Conservation (phyloP, 75 land plant species). For the Larix kaempferi region DNA sequence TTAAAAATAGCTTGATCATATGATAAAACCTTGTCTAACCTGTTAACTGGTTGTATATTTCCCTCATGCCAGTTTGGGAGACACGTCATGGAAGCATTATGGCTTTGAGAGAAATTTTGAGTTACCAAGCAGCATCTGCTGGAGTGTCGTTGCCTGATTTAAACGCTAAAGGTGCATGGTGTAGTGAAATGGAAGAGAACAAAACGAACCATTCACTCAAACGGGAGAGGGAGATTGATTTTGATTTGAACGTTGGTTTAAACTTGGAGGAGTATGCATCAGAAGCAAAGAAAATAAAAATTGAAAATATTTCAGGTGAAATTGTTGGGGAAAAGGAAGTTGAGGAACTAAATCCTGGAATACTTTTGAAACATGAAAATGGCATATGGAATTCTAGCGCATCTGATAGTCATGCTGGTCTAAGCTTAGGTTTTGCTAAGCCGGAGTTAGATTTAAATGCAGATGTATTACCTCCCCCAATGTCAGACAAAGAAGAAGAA, state of each 20-base stretch:
- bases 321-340: not conserved
- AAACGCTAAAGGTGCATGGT: constrained; percentile 21
- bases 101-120: constrained; percentile 97
- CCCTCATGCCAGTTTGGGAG: constrained; percentile 78
- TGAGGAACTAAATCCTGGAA: not conserved
- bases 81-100: constrained; percentile 96
- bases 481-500: constrained; percentile 8
- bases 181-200: constrained; percentile 17
- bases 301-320: constrained; percentile 20
- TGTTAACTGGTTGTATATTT: not conserved
- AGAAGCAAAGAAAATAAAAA: constrained; percentile 51
- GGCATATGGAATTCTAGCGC: constrained; percentile 3
- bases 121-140: constrained; percentile 82
- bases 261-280: constrained; percentile 42
- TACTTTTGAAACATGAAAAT: constrained; percentile 21
- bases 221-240: constrained; percentile 58
- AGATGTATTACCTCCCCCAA: constrained; percentile 10
- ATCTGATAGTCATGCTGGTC: constrained; percentile 13
- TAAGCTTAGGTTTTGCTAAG: constrained; percentile 33
- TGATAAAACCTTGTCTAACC: constrained; percentile 2
- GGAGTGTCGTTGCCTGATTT: constrained; percentile 62
- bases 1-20: constrained; percentile 1
- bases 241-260: constrained; percentile 44
- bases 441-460: constrained; percentile 36
- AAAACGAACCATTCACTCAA: constrained; percentile 10